These are phyloP conservation scores for Multifurca ochricompacta DNA, from an alignment of 768 basidiomycete genomes.

Conservation along the genomic window DNA sequence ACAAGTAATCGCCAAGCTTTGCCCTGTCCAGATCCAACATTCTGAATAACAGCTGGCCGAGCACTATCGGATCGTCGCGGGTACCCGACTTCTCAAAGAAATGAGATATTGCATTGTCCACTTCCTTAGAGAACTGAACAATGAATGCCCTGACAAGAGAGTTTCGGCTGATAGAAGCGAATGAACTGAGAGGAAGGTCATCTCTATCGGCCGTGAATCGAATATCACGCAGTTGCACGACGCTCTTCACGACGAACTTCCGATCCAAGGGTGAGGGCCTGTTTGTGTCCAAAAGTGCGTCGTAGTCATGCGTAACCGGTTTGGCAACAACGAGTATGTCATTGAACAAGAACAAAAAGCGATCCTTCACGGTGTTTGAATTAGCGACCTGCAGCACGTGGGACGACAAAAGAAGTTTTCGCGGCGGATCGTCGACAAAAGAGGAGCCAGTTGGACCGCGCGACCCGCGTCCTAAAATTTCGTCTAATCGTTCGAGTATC, in stretches of 20 bases:
- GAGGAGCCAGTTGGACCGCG: conserved; percentile 49
- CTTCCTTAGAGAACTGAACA: conserved; percentile 69
- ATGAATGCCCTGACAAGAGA: conserved; percentile 67
- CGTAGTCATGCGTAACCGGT: conserved; percentile 66
- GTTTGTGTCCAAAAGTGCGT: conserved; percentile 48
- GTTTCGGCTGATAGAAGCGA: conserved; percentile 39
- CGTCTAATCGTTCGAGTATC: conserved; percentile 64
- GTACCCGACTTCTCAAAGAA: conserved; percentile 55
- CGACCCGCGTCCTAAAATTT: conserved; percentile 54
- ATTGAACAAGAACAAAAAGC: conserved; percentile 94
- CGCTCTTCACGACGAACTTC: conserved; percentile 83
- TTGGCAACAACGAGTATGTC: conserved; percentile 93
- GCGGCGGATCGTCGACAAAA: conserved; percentile 75
- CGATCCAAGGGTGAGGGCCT: conserved; percentile 56
- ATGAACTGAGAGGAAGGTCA: conserved; percentile 42
- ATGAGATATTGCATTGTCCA: conserved; percentile 68
- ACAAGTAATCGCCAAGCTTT: conserved; percentile 78
- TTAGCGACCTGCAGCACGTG: conserved; percentile 93
- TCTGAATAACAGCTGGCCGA: conserved; percentile 76
- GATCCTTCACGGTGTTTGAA: conserved; percentile 88
- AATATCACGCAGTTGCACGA: conserved; percentile 67
- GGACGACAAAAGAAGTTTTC: conserved; percentile 76
- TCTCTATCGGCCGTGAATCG: conserved; percentile 64
- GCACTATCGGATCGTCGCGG: conserved; percentile 60
- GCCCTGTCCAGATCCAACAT: conserved; percentile 76